phyloP scores from a whole-genome alignment of 139 green algal species.

The Micractinium conductrix region DNA sequence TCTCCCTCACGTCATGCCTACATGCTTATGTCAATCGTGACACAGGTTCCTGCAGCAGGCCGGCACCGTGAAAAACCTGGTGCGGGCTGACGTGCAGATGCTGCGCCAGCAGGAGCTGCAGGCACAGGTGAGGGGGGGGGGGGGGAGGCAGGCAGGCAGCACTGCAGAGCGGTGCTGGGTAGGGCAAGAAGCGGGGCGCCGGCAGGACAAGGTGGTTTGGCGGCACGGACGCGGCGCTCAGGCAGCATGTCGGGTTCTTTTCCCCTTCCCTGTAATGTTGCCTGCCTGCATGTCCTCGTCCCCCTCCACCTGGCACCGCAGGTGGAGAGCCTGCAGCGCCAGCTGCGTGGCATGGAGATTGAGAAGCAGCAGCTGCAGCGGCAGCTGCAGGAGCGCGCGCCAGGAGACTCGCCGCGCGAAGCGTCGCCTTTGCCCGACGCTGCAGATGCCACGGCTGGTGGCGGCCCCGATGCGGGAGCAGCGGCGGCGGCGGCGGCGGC shows the following conservation, averaged over 20 bases:
- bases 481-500: neutral
- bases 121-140: neutral
- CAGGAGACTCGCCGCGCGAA: too few species aligned
- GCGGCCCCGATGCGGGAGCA: neutral
- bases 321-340: neutral
- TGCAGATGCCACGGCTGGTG: neutral
- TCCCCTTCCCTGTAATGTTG: neutral
- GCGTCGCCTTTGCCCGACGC: too few species aligned
- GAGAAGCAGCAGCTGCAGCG: neutral
- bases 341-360: slow-evolving; percentile 8
- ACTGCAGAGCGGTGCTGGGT: neutral
- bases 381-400: too few species aligned
- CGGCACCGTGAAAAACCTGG: slow-evolving; percentile 23
- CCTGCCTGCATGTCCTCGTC: too few species aligned
- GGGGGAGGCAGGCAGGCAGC: neutral
- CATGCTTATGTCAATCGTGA: too few species aligned
- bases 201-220: neutral
- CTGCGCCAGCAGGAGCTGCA: slow-evolving; percentile 27
- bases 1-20: too few species aligned
- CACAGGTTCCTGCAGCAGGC: slow-evolving; percentile 31
- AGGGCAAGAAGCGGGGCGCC: neutral
- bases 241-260: neutral
- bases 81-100: slow-evolving; percentile 25
- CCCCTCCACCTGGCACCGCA: too few species aligned
- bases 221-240: neutral